Conservation (phyloP, 345 rosid genomes). For the Murraya koenigii region DNA sequence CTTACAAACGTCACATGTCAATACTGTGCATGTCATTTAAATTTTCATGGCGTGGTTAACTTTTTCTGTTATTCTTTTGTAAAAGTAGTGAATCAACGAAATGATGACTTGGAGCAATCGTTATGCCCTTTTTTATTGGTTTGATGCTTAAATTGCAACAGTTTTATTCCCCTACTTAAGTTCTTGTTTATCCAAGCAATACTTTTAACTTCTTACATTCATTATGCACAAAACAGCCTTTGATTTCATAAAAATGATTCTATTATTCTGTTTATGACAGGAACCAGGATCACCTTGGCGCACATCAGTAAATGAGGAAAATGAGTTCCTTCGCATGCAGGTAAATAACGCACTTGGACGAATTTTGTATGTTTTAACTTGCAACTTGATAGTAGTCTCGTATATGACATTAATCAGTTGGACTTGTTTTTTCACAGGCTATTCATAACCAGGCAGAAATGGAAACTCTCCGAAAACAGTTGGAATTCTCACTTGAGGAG, state of each 20-base stretch:
- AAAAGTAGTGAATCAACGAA: neutral
- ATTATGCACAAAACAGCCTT: neutral
- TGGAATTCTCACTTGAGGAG: conserved; percentile 64
- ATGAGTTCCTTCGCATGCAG: conserved; percentile 87
- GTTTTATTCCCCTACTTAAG: no score
- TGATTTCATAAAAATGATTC: neutral
- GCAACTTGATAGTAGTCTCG: neutral
- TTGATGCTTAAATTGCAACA: neutral
- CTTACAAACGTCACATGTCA: neutral
- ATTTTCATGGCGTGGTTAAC: neutral
- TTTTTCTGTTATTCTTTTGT: neutral
- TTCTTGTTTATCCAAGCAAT: neutral
- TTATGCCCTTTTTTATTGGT: neutral
- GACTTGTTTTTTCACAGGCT: conserved; percentile 38
- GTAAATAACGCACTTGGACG: conserved; percentile 26
- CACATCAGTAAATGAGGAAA: conserved; percentile 63
- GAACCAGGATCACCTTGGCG: conserved; percentile 48
- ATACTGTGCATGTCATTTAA: neutral
- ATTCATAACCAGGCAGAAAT: conserved; percentile 82
- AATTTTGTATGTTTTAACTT: neutral
- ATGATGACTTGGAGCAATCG: no score
- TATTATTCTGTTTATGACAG: conserved; percentile 29
- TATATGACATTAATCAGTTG: neutral
- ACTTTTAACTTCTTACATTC: neutral
- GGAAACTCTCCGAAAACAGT: conserved; percentile 59